Evolutionary conservation across 495 filamentous ascomycete species (phyloP), one percentile per base, ranked within the genome.

Genomic region (Hypoxylon perforatum): DNA sequence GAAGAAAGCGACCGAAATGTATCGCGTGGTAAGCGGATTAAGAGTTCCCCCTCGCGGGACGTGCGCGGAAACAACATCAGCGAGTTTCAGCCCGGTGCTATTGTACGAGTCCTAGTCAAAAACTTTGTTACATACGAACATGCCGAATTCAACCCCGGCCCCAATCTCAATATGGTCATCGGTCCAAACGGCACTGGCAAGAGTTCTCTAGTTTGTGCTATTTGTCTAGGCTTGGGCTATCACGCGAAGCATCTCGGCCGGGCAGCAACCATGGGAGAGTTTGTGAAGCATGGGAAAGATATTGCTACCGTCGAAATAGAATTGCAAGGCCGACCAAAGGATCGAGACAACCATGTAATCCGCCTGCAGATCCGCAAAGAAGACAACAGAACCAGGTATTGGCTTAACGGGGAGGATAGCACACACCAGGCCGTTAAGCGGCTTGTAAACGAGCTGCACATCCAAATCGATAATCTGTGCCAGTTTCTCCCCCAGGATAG

Each of bases 151-250:
- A 86, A 86, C 49, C 92, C 92, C 3, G 95, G 95, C 0, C 94
- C 96, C 11, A 95, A 91, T 68, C 75, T 99, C 69, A 99, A 99
- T 73, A 98, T 99, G 96, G 88, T 99, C 57, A 97, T 99, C 68
- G 95, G 95, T 0, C 95, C 95, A 8, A 99, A 99, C 73, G 95
- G 95, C 44, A 97, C 95, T 0, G 95, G 95, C 44, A 99, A 99
- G 75, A 97, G 93, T 81, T 97, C 96, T 0, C 85, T 99, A 28
- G 95, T 99, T 25, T 98, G 95, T 77, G 95, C 96, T 23, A 96
- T 99, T 63, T 98, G 96, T 77, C 77, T 99, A 11, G 95, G 95
- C 6, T 78, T 99, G 25, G 95, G 95, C 33, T 97, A 88, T 84
- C 83, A 86, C 3, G 88, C 95, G 25, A 83, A 88, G 81, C 87